A percentile compares a stretch with the other conserved stretches of the same genome.
Conservation (phyloP, 2,329 filamentous ascomycete species). For the Ceratocystis cubensis region DNA sequence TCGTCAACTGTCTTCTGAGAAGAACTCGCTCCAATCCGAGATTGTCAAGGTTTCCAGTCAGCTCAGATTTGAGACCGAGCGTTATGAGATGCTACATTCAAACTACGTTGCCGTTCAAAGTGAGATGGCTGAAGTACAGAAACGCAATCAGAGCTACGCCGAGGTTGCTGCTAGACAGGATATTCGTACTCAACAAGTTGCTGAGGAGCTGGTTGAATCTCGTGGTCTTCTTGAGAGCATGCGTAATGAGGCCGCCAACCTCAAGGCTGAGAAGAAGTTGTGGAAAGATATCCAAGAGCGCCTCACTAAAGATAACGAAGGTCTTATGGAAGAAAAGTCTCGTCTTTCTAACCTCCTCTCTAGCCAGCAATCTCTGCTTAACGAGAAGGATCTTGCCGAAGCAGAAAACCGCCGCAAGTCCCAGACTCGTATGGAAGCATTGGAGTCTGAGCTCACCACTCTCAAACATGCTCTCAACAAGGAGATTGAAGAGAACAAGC, state of each 20-base stretch:
- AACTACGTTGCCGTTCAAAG: constrained; percentile 74
- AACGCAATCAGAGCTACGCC: constrained; percentile 61
- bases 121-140: constrained; percentile 79
- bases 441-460: constrained; percentile 66
- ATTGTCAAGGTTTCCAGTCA: constrained; percentile 70
- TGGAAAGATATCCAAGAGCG: constrained; percentile 90
- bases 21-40: constrained; percentile 69
- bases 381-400: constrained; percentile 78
- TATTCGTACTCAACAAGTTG: constrained; percentile 76
- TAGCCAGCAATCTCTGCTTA: constrained; percentile 77
- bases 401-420: constrained; percentile 69
- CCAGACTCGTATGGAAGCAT: constrained; percentile 60
- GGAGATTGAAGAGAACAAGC: constrained; percentile 74
- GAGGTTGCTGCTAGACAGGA: constrained; percentile 85
- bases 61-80: constrained; percentile 65
- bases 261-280: constrained; percentile 87
- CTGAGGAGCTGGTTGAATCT: constrained; percentile 82
- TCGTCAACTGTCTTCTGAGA: constrained; percentile 68
- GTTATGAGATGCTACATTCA: constrained; percentile 77
- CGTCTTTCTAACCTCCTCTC: constrained; percentile 71
- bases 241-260: constrained; percentile 78
- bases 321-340: constrained; percentile 67
- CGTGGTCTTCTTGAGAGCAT: constrained; percentile 72
- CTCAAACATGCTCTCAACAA: constrained; percentile 73
- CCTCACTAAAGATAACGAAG: constrained; percentile 77